Evolutionary conservation across 192 early-diverging fungal genomes (phyloP).

Genomic region (Kickxella alabastrina): DNA sequence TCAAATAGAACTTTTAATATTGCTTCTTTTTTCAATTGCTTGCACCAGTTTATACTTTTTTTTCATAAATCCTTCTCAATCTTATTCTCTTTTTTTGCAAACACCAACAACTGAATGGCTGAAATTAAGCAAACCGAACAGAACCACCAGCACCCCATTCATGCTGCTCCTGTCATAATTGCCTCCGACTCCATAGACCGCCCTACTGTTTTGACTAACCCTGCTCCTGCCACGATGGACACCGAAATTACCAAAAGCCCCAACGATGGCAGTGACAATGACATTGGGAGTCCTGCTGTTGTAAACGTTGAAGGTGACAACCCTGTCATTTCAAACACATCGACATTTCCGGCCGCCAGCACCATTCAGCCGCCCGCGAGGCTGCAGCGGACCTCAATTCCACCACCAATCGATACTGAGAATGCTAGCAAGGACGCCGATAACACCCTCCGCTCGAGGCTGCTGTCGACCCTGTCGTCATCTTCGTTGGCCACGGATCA

Average conservation of each 20-base stretch:
- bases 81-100: background rate
- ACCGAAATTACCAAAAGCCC: background rate
- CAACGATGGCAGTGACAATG: background rate
- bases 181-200: no score
- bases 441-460: constrained; percentile 15
- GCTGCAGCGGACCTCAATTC: constrained; percentile 46
- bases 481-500: constrained; percentile 6
- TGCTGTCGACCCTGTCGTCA: constrained; percentile 26
- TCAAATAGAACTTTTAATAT: background rate
- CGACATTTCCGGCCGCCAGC: constrained; percentile 16
- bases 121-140: background rate
- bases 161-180: background rate
- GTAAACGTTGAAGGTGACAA: no score
- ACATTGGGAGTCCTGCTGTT: background rate
- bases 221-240: no score
- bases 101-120: background rate
- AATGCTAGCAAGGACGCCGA: constrained; percentile 32
- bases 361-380: constrained; percentile 34
- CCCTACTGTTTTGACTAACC: no score
- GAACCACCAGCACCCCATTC: background rate
- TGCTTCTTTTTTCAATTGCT: background rate
- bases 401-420: constrained; percentile 48
- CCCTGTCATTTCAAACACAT: no score
- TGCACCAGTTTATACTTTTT: background rate
- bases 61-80: background rate